A percentile compares a stretch with the other conserved stretches of the same genome.
Conservation (phyloP, 2,329 filamentous ascomycete species). For the Trichoderma sp. region DNA sequence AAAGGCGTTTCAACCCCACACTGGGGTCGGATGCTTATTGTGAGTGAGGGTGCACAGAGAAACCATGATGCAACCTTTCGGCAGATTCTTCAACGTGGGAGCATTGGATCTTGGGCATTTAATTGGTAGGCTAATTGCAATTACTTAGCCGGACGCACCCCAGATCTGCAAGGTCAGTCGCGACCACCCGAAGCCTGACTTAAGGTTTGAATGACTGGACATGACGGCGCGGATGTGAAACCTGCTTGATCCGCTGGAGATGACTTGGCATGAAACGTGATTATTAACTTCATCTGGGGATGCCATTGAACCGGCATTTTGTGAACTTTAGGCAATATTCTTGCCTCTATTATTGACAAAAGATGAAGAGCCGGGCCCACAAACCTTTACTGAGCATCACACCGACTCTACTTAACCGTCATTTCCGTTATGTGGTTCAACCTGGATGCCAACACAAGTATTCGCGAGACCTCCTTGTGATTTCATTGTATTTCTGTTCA, state of each 20-base stretch:
- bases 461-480: too few relatives aligned
- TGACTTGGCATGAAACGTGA: background rate
- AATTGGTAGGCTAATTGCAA: background rate
- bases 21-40: background rate
- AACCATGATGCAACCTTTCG: background rate
- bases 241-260: background rate
- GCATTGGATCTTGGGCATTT: background rate
- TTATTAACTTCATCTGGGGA: background rate
- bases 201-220: background rate
- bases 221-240: background rate
- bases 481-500: too few relatives aligned
- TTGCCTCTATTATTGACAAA: background rate
- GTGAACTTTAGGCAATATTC: conserved; percentile 1
- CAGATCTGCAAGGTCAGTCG: background rate
- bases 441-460: too few relatives aligned
- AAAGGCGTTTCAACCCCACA: background rate
- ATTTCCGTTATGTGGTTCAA: too few relatives aligned
- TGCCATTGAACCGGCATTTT: background rate
- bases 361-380: background rate
- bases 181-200: background rate
- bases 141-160: conserved; percentile 8
- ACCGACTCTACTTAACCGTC: too few relatives aligned
- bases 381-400: background rate
- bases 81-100: background rate
- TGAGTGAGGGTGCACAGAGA: background rate